Conservation (phyloP, 306 rosid genomes). For the Vigna reflexopilosa region DNA sequence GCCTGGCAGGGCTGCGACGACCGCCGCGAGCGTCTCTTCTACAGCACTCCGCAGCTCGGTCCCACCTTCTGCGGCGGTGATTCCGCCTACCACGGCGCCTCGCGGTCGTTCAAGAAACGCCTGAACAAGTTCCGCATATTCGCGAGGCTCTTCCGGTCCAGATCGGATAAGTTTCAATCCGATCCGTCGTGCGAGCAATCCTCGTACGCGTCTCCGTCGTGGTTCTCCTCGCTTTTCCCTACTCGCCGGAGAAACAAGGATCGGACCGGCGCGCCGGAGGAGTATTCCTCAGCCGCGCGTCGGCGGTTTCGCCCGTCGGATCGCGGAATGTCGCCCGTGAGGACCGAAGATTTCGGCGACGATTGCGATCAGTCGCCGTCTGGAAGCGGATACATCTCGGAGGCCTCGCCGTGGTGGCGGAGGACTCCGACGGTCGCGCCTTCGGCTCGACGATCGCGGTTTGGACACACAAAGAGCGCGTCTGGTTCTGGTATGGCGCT, state of each 20-base stretch:
- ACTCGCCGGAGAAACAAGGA: conserved; percentile 50
- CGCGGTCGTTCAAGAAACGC: conserved; percentile 57
- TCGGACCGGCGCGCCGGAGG: conserved; percentile 33
- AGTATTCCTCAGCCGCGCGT: conserved; percentile 31
- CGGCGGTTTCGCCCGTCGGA: conserved; percentile 49
- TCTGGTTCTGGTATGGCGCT: conserved; percentile 74
- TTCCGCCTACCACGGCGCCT: neutral
- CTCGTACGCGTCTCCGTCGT: conserved; percentile 61
- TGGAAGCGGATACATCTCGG: conserved; percentile 66
- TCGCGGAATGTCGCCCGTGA: conserved; percentile 94
- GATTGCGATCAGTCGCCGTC: conserved; percentile 63
- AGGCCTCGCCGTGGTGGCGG: conserved; percentile 65
- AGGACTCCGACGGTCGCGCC: conserved; percentile 60
- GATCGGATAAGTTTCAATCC: conserved; percentile 64
- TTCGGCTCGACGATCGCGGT: conserved; percentile 58
- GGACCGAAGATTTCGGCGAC: conserved; percentile 46
- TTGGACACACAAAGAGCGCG: conserved; percentile 49
- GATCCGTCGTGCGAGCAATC: conserved; percentile 54
- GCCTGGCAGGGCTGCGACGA: conserved; percentile 40
- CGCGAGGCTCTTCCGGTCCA: conserved; percentile 56
- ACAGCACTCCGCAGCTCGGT: conserved; percentile 87
- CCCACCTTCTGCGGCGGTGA: conserved; percentile 49
- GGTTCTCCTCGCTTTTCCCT: conserved; percentile 70
- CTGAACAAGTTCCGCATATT: conserved; percentile 55
- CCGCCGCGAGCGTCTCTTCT: conserved; percentile 56